Evolutionary conservation across 78 protist species (phyloP).

Genomic region (Planoprotostelium fungivorum): DNA sequence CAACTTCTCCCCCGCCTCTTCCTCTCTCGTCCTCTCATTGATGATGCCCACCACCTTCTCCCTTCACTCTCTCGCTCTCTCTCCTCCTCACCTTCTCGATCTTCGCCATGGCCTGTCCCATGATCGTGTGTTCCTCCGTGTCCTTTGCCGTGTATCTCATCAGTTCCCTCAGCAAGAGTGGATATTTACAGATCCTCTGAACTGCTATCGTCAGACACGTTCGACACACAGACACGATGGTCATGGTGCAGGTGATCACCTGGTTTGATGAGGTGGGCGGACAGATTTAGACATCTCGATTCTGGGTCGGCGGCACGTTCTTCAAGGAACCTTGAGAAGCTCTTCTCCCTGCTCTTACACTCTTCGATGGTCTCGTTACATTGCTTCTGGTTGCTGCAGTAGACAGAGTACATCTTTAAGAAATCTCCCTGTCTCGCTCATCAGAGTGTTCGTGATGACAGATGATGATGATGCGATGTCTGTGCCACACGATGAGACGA

Average conservation of each 20-base stretch:
- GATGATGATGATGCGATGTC: too few species aligned
- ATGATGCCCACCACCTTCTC: neutral
- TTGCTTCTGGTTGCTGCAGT: neutral
- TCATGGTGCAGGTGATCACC: neutral
- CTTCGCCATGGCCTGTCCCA: neutral
- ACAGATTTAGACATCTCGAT: neutral
- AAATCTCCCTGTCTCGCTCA: slow-evolving; percentile 1
- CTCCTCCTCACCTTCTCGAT: neutral
- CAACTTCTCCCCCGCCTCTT: neutral
- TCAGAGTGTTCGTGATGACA: too few species aligned
- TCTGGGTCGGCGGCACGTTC: neutral
- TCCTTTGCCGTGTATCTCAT: neutral
- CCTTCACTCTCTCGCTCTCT: neutral
- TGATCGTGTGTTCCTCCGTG: neutral
- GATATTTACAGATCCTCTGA: neutral
- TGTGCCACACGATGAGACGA: too few species aligned
- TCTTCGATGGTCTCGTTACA: neutral
- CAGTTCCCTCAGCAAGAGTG: neutral
- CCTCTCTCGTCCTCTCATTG: neutral
- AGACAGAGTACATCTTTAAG: neutral
- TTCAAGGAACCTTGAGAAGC: neutral
- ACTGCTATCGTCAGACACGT: neutral
- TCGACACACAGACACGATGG: neutral
- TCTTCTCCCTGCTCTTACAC: neutral
- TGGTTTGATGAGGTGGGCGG: neutral